Evolutionary conservation across 2,329 filamentous ascomycete species (phyloP), one percentile per base, ranked within the genome.

Genomic region (Cryphonectria parasitica): DNA sequence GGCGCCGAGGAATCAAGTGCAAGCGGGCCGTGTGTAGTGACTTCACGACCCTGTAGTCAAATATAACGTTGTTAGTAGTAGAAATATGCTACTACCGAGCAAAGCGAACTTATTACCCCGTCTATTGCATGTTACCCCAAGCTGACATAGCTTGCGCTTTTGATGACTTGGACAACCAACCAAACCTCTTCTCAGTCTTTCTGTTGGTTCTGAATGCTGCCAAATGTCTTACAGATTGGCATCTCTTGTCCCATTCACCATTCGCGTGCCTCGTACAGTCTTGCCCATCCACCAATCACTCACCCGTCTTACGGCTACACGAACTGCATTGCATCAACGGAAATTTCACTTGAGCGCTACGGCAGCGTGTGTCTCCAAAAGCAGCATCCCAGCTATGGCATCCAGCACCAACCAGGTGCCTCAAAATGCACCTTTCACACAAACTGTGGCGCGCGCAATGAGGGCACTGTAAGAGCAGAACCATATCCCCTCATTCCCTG

Each of bases 371-470:
- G 34, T 31, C 22, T 60, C 28, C 39, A 49, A 39, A 11, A 61
- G 31, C 31, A n/a, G 56, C 56, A 62, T 62, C 17, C 41, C 66
- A 62, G 54, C 31, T 3, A 72, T 72, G 71, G 65, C 68, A 58
- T 70, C 65, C 56, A 54, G 49, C 28, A 28, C 52, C 6, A 36
- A 63, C 6, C 54, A 62, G 39, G 5, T n/a, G 19, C 63, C 72
- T 61, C 60, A 49, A 34, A 75, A 72, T 54, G 76, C 77, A n/a
- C 71, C 74, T 69, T 87, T 88, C 72, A 87, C 84, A 19, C 80
- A 83, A 77, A 77, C 81, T n/a, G 94, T 97, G 65, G 91, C 97
- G 70, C 84, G 85, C 76, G 90, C 93, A 13, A 95, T 97, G 92
- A 89, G 88, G 77, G 90, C 88, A 79, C 84, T 97, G 91, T 95